Conservation (phyloP, 768 basidiomycete species). For the Trametes sanguinea region DNA sequence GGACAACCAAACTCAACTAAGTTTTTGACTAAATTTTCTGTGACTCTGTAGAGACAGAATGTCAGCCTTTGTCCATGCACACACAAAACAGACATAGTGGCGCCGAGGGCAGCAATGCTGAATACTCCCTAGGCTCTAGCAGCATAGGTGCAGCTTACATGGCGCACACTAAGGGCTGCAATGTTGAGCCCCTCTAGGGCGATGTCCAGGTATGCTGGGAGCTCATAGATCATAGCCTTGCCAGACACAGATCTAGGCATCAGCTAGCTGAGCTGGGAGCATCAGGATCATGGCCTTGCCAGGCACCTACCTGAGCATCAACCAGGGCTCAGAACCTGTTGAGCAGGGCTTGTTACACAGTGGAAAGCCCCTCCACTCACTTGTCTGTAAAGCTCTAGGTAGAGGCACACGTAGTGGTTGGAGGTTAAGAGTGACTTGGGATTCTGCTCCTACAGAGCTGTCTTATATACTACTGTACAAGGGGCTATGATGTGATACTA, state of each 20-base stretch:
- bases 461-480: background rate
- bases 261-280: background rate
- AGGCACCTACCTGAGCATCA: background rate
- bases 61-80: background rate
- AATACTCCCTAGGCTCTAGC: background rate
- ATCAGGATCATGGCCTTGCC: background rate
- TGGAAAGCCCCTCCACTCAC: background rate
- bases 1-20: too few species aligned
- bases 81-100: background rate
- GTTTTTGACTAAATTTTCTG: too few species aligned
- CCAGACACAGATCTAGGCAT: background rate
- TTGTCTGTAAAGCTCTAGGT: background rate
- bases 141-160: background rate
- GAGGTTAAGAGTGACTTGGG: background rate
- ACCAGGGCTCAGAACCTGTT: background rate
- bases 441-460: background rate
- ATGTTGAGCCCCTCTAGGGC: background rate
- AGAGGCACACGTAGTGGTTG: background rate
- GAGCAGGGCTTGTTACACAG: background rate
- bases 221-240: background rate
- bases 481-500: background rate
- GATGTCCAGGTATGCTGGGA: too few species aligned
- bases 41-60: conserved; percentile 1
- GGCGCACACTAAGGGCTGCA: background rate
- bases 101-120: conserved; percentile 1